Percentiles rank a stretch among this genome's conserved stretches.
These are phyloP conservation scores for Amanita brunnescens DNA, from an alignment of 768 basidiomycete genomes.

Conservation along the genomic window DNA sequence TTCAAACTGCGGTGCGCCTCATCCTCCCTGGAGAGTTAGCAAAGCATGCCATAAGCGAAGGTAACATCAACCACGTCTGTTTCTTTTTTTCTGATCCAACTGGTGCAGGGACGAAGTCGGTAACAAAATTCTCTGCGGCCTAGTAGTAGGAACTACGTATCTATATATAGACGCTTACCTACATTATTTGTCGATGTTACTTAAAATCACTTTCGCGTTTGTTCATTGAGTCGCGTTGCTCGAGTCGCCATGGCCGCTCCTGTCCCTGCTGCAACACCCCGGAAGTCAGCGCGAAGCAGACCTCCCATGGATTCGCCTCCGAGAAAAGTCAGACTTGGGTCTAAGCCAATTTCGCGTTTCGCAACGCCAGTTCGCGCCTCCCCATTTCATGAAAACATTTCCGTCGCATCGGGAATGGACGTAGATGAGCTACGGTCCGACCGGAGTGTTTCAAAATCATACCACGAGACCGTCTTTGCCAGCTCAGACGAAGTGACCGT, in stretches of 20 bases:
- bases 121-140: conserved; percentile 36
- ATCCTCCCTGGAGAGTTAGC: conserved; percentile 82
- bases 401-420: conserved; percentile 54
- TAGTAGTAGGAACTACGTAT: conserved; percentile 21
- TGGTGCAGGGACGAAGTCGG: conserved; percentile 2
- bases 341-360: conserved; percentile 29
- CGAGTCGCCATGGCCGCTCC: conserved; percentile 45
- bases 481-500: conserved; percentile 66
- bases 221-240: not conserved
- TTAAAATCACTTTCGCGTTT: too few species aligned
- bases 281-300: conserved; percentile 37
- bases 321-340: conserved; percentile 19
- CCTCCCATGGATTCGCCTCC: conserved; percentile 21
- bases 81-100: conserved; percentile 20
- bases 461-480: conserved; percentile 47
- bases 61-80: not conserved
- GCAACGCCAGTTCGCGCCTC: conserved; percentile 28
- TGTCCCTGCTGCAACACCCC: conserved; percentile 49
- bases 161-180: not conserved
- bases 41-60: conserved; percentile 82
- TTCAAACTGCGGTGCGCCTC: conserved; percentile 76
- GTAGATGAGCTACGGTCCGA: conserved; percentile 47
- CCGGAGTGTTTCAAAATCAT: conserved; percentile 23
- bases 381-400: conserved; percentile 26
- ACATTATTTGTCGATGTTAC: not conserved